These are phyloP conservation scores for Yamadazyma sp. DNA, from an alignment of 805 yeast genomes.

Conservation along the genomic window DNA sequence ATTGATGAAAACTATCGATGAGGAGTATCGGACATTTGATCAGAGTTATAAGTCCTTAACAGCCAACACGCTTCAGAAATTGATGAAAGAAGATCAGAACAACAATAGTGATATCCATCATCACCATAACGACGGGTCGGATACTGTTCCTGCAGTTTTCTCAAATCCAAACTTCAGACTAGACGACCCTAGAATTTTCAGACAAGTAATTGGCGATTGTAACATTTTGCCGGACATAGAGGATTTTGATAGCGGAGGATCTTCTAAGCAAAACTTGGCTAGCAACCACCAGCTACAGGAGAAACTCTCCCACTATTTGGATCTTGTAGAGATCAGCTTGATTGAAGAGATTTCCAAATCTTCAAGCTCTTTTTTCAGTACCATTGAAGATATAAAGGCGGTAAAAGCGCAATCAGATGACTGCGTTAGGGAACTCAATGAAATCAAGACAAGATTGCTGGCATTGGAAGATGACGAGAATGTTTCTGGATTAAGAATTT, in stretches of 20 bases:
- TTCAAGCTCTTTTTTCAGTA: conserved; percentile 80
- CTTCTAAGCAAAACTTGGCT: conserved; percentile 33
- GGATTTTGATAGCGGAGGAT: conserved; percentile 13
- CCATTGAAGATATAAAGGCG: conserved; percentile 72
- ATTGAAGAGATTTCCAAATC: conserved; percentile 82
- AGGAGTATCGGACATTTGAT: conserved; percentile 37
- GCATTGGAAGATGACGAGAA: conserved; percentile 51
- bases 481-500: conserved; percentile 47
- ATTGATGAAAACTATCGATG: conserved; percentile 20
- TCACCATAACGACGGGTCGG: neutral
- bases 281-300: conserved; percentile 67
- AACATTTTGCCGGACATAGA: conserved; percentile 39
- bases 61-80: conserved; percentile 34
- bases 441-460: conserved; percentile 47
- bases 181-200: conserved; percentile 86
- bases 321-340: conserved; percentile 77
- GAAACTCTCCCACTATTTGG: conserved; percentile 76
- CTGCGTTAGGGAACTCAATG: conserved; percentile 48
- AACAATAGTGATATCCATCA: neutral
- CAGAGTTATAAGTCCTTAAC: conserved; percentile 38
- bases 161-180: conserved; percentile 68
- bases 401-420: conserved; percentile 55
- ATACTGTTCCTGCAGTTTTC: conserved; percentile 61
- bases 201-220: conserved; percentile 64
- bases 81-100: conserved; percentile 19